Evolutionary conservation across 176 grass and related monocot species (phyloP).

Genomic region (Neostapfia colusana): DNA sequence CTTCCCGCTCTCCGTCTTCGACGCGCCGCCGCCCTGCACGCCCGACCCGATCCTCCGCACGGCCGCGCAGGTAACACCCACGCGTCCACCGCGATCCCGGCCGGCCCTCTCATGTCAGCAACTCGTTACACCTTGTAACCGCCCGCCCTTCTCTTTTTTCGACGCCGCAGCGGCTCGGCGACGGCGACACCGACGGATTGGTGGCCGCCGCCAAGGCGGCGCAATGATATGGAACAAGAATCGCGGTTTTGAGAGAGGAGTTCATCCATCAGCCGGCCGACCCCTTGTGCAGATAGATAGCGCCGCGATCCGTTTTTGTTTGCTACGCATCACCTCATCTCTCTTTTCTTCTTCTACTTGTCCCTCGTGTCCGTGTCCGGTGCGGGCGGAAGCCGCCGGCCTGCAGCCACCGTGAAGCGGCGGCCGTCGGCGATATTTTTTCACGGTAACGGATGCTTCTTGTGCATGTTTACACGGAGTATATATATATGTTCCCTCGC

Average conservation of each 20-base stretch:
- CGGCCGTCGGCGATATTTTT: constrained; percentile 30
- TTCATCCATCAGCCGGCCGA: background rate
- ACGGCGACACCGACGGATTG: background rate
- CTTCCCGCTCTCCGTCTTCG: constrained; percentile 68
- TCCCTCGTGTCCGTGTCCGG: background rate
- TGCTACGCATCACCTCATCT: constrained; percentile 12
- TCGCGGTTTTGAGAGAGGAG: constrained; percentile 42
- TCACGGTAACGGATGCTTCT: constrained; percentile 19
- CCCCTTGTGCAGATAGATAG: constrained; percentile 44
- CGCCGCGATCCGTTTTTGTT: constrained; percentile 39
- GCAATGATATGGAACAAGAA: constrained; percentile 25
- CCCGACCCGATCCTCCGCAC: constrained; percentile 29
- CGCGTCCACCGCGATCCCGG: background rate
- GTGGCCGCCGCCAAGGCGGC: background rate
- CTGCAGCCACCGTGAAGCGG: background rate
- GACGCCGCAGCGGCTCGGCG: background rate
- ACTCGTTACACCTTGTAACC: background rate
- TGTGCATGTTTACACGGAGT: constrained; percentile 21
- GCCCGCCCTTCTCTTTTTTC: background rate
- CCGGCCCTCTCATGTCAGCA: background rate
- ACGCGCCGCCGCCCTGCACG: constrained; percentile 63
- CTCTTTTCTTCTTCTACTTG: background rate
- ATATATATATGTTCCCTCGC: background rate
- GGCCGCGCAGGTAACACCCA: background rate
- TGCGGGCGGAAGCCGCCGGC: background rate